Evolutionary conservation across 805 yeast species (phyloP).

Genomic region (Candida andamanensis): DNA sequence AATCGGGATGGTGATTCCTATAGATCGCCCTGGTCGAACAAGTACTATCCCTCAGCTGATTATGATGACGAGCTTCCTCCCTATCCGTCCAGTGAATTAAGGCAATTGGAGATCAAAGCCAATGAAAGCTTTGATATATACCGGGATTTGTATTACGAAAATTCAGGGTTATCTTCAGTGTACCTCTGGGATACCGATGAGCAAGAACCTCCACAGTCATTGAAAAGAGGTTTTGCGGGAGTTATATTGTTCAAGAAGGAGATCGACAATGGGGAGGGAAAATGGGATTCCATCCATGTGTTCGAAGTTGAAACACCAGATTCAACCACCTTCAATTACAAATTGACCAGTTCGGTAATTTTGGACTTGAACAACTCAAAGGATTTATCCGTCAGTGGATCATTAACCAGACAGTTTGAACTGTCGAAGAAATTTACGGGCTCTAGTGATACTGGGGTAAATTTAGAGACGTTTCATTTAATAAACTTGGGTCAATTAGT

Average conservation of each 20-base stretch:
- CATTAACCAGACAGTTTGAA: conserved; percentile 77
- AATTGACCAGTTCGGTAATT: conserved; percentile 83
- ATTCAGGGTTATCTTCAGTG: conserved; percentile 77
- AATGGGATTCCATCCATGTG: conserved; percentile 94
- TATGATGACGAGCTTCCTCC: conserved; percentile 64
- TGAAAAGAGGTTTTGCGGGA: conserved; percentile 73
- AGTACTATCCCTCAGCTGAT: conserved; percentile 47
- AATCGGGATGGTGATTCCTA: conserved; percentile 91
- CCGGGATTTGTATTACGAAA: conserved; percentile 91
- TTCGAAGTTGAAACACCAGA: conserved; percentile 58
- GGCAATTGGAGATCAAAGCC: conserved; percentile 74
- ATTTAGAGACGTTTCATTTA: conserved; percentile 62
- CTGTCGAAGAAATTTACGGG: conserved; percentile 30
- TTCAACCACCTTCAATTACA: conserved; percentile 45
- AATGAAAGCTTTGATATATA: conserved; percentile 91
- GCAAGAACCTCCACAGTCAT: conserved; percentile 21
- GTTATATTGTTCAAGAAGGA: conserved; percentile 80
- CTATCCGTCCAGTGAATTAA: conserved; percentile 58
- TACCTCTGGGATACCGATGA: conserved; percentile 87
- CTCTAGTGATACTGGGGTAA: conserved; percentile 27
- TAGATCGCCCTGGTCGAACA: conserved; percentile 87
- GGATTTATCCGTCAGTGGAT: conserved; percentile 61
- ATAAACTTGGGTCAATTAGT: conserved; percentile 80
- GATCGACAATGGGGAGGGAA: conserved; percentile 45
- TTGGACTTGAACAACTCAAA: conserved; percentile 48